Evolutionary conservation across 169 alveolate genomes (phyloP).

Genomic region (Haemoproteus tartakovskyi): DNA sequence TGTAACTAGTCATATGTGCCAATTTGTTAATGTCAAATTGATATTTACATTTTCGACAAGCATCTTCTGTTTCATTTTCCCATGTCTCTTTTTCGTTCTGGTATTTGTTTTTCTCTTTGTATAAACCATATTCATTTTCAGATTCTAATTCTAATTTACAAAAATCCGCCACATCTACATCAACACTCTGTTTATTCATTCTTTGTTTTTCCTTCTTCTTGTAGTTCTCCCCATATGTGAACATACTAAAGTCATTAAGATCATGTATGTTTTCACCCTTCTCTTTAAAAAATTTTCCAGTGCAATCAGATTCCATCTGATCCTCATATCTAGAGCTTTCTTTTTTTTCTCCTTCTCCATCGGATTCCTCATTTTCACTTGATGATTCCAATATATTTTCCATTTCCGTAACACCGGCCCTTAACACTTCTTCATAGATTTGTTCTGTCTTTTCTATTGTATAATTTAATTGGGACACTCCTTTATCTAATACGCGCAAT

Average conservation of each 20-base stretch:
- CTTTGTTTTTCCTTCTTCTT: too few relatives aligned
- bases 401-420: constrained; percentile 30
- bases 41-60: constrained; percentile 1
- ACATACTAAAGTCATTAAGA: too few relatives aligned
- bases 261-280: not conserved
- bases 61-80: not conserved
- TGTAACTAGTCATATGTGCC: constrained; percentile 35
- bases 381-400: constrained; percentile 8
- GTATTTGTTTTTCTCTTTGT: not conserved
- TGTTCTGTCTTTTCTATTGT: constrained; percentile 32
- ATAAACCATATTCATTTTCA: not conserved
- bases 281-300: not conserved
- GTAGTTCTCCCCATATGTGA: too few relatives aligned
- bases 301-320: too few relatives aligned
- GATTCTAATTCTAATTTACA: not conserved
- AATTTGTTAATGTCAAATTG: constrained; percentile 19
- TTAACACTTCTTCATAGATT: constrained; percentile 37
- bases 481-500: constrained; percentile 9
- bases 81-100: not conserved
- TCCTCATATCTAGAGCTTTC: not conserved
- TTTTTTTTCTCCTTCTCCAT: not conserved
- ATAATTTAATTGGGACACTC: constrained; percentile 53
- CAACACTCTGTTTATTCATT: too few relatives aligned
- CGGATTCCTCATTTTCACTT: not conserved
- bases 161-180: not conserved